Conservation (phyloP, 2,329 filamentous ascomycete genomes). For the Aspergillus spinulosporus region DNA sequence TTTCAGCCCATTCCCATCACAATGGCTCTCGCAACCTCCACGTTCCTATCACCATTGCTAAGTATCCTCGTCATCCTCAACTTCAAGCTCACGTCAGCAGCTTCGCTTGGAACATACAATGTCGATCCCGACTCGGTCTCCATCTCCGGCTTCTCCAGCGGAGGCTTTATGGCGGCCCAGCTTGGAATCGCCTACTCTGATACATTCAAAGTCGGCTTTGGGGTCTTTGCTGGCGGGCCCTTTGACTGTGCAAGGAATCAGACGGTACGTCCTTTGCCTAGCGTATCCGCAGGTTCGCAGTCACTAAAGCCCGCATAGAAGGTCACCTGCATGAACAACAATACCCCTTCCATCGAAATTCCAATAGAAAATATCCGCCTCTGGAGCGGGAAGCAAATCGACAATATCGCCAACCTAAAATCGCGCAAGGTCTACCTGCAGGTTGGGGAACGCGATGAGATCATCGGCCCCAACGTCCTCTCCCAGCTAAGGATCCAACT, state of each 20-base stretch:
- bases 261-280: neutral
- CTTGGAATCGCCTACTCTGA: conserved; percentile 22
- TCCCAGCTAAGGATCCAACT: conserved; percentile 1
- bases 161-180: conserved; percentile 21
- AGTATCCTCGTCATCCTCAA: neutral
- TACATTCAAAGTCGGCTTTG: conserved; percentile 19
- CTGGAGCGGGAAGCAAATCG: conserved; percentile 22
- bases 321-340: conserved; percentile 22
- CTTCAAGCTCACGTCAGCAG: neutral
- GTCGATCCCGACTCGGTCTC: conserved; percentile 20
- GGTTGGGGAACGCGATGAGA: conserved; percentile 17
- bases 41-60: neutral
- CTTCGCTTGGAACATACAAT: conserved; percentile 17
- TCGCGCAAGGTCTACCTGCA: conserved; percentile 20
- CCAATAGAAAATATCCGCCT: conserved; percentile 20
- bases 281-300: neutral
- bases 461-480: conserved; percentile 19
- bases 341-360: conserved; percentile 17
- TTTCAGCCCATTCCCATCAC: too few relatives aligned
- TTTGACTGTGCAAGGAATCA: conserved; percentile 20
- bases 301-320: conserved; percentile 5
- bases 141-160: conserved; percentile 5
- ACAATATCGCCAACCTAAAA: conserved; percentile 9
- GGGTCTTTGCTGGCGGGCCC: conserved; percentile 22
- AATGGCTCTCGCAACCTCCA: too few relatives aligned